Evolutionary conservation across 1,139 yeast species (phyloP).

Genomic region (Sugiyamaella castrensis): DNA sequence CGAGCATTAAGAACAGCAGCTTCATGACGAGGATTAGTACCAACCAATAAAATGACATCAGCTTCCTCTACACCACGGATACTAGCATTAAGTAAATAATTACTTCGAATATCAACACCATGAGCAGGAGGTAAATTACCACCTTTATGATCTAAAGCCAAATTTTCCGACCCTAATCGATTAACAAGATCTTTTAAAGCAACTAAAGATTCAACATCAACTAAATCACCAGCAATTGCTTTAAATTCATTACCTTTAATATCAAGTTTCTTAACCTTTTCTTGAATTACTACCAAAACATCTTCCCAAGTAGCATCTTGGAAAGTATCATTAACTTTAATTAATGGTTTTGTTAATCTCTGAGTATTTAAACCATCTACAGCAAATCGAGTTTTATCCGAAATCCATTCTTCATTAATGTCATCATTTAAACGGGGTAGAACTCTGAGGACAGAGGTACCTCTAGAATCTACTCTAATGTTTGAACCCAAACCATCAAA

Average conservation of each 20-base stretch:
- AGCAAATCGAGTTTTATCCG: constrained; percentile 83
- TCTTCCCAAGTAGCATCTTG: constrained; percentile 86
- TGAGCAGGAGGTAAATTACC: constrained; percentile 58
- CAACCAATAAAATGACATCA: constrained; percentile 73
- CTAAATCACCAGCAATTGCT: constrained; percentile 78
- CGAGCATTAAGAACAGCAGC: constrained; percentile 87
- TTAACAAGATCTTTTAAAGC: constrained; percentile 78
- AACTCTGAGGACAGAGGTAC: constrained; percentile 85
- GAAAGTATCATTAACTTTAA: constrained; percentile 68
- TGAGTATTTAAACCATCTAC: constrained; percentile 85
- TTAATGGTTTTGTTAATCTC: constrained; percentile 77
- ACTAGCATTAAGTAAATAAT: constrained; percentile 76
- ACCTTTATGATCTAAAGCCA: constrained; percentile 65
- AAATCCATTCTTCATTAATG: constrained; percentile 88
- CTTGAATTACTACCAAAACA: constrained; percentile 68
- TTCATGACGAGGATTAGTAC: constrained; percentile 87
- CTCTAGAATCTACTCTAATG: constrained; percentile 82
- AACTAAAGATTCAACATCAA: constrained; percentile 80
- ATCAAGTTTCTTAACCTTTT: constrained; percentile 54
- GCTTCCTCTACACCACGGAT: constrained; percentile 81
- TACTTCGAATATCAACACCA: constrained; percentile 74
- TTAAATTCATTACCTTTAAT: constrained; percentile 73
- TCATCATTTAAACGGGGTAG: constrained; percentile 85
- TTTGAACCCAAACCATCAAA: constrained; percentile 82
- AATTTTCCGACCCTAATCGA: constrained; percentile 75